phyloP scores from a whole-genome alignment of 2,329 filamentous ascomycete species.

The Scedosporium apiospermum region DNA sequence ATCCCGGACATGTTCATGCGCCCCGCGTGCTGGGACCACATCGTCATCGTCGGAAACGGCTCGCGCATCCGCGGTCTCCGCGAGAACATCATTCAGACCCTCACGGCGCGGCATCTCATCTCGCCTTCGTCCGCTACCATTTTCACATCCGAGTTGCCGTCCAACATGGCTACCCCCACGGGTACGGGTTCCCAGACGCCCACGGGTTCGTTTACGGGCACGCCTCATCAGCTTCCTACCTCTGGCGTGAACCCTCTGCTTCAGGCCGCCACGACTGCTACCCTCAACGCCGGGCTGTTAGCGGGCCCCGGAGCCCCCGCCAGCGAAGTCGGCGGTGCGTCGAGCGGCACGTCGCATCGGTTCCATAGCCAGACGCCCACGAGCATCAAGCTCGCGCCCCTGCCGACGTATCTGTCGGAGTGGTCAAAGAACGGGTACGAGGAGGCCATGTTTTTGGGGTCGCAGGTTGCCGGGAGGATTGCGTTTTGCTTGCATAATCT shows the following conservation, averaged over 20 bases:
- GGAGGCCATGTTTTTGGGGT: constrained; percentile 78
- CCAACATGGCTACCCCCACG: constrained; percentile 80
- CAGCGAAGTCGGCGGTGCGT: constrained; percentile 13
- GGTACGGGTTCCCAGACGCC: constrained; percentile 91
- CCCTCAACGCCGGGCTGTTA: constrained; percentile 33
- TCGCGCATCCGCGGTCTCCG: constrained; percentile 67
- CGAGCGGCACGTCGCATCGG: constrained; percentile 32
- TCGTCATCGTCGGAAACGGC: constrained; percentile 89
- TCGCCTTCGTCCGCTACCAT: constrained; percentile 91
- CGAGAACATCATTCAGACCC: constrained; percentile 73
- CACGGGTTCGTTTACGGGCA: constrained; percentile 49
- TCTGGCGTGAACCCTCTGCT: constrained; percentile 78
- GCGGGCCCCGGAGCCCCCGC: constrained; percentile 31
- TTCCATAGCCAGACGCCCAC: constrained; percentile 67
- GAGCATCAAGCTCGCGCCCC: constrained; percentile 65
- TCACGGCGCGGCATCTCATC: constrained; percentile 76
- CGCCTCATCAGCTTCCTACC: constrained; percentile 43
- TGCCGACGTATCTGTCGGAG: constrained; percentile 80
- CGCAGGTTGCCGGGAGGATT: constrained; percentile 67
- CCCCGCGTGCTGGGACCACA: constrained; percentile 79
- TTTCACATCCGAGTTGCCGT: constrained; percentile 93
- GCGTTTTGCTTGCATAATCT: constrained; percentile 51
- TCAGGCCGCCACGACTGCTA: constrained; percentile 77
- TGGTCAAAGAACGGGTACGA: constrained; percentile 78
- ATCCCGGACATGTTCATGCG: constrained; percentile 81